Evolutionary conservation across 2,329 filamentous ascomycete genomes (phyloP).

Genomic region (Ilyonectria destructans): DNA sequence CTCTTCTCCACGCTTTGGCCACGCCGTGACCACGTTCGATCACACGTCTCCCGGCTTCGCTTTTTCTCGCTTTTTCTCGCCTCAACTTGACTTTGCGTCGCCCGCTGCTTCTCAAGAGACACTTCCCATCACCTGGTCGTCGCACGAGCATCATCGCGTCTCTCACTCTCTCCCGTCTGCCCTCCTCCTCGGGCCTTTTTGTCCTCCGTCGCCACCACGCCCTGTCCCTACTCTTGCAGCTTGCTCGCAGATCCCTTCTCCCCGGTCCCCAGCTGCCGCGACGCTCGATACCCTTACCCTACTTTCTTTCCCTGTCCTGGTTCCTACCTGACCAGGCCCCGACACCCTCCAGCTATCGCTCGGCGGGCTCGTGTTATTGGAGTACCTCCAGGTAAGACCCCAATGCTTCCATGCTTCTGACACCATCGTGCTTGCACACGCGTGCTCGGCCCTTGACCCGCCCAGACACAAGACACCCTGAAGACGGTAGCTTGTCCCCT

Average conservation of each 20-base stretch:
- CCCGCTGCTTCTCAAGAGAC: constrained; percentile 12
- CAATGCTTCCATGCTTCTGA: constrained; percentile 43
- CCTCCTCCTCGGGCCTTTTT: constrained; percentile 3
- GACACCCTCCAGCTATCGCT: constrained; percentile 44
- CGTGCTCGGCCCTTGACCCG: constrained; percentile 40
- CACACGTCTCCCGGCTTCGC: constrained; percentile 27
- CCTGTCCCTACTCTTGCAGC: constrained; percentile 45
- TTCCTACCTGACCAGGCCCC: constrained; percentile 45
- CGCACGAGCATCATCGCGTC: constrained; percentile 17
- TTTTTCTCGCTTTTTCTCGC: constrained; percentile 14
- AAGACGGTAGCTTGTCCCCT: constrained; percentile 37
- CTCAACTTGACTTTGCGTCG: constrained; percentile 23
- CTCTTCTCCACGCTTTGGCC: constrained; percentile 38
- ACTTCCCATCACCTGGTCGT: constrained; percentile 20
- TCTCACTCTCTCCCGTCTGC: constrained; percentile 26
- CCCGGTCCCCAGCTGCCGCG: constrained; percentile 45
- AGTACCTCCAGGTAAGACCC: constrained; percentile 45
- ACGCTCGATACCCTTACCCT: constrained; percentile 42
- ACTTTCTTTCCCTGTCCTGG: constrained; percentile 40
- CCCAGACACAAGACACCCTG: constrained; percentile 37
- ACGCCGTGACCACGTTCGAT: constrained; percentile 30
- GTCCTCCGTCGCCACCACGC: constrained; percentile 21
- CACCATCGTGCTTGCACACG: constrained; percentile 47
- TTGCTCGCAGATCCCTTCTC: constrained; percentile 45
- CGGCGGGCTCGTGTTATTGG: constrained; percentile 38